These are phyloP conservation scores for Cutaneotrichosporon arboriforme DNA, from an alignment of 1,284 basidiomycete genomes.

Conservation along the genomic window DNA sequence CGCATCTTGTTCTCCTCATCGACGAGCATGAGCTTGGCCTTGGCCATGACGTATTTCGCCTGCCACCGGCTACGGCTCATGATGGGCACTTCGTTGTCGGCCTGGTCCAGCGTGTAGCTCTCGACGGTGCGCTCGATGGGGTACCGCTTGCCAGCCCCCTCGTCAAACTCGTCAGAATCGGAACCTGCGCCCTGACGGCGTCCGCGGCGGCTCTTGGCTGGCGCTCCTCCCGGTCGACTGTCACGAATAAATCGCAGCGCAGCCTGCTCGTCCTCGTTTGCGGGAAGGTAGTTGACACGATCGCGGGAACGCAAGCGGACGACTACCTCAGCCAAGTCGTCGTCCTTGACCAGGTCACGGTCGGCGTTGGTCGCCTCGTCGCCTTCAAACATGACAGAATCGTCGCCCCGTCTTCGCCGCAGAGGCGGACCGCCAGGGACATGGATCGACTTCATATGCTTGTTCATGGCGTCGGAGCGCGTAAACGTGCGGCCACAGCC, in stretches of 20 bases:
- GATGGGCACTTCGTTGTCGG: constrained; percentile 24
- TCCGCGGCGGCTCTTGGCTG: constrained; percentile 10
- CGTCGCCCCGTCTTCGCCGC: constrained; percentile 1
- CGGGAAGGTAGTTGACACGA: constrained; percentile 7
- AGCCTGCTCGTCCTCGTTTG: constrained; percentile 10
- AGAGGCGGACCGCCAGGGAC: constrained; percentile 3
- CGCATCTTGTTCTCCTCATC: constrained; percentile 45
- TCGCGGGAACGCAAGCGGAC: constrained; percentile 11
- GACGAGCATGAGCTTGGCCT: constrained; percentile 45
- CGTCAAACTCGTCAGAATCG: constrained; percentile 25
- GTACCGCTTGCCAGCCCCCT: constrained; percentile 18
- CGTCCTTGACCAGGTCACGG: constrained; percentile 18
- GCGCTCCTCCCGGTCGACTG: constrained; percentile 12
- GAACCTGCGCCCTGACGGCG: constrained; percentile 12
- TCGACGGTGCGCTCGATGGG: constrained; percentile 18
- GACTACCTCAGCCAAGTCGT: constrained; percentile 18
- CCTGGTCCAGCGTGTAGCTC: constrained; percentile 16
- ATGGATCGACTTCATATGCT: constrained; percentile 35
- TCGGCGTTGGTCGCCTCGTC: constrained; percentile 15
- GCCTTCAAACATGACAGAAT: constrained; percentile 4
- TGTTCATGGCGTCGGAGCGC: constrained; percentile 85
- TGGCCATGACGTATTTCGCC: constrained; percentile 40
- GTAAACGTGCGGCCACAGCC: constrained; percentile 95
- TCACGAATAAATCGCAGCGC: constrained; percentile 18
- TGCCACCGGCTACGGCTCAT: constrained; percentile 33